phyloP scores from a whole-genome alignment of 352 stramenopile genomes.

The Phytopythium delawarense region DNA sequence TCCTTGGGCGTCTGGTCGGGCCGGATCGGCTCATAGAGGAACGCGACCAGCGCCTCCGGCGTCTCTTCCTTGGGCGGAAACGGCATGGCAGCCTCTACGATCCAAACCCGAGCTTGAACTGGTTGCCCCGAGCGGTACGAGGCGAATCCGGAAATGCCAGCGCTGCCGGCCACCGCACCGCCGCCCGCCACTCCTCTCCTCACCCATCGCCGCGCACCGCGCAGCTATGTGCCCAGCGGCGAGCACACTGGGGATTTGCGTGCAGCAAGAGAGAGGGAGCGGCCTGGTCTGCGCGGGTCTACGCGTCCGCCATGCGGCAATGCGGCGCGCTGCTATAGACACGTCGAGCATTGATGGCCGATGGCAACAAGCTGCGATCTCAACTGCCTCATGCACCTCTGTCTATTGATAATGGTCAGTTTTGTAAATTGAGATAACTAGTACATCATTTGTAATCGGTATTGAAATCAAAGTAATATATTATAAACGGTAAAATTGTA shows the following conservation, averaged over 20 bases:
- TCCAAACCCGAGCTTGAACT: neutral
- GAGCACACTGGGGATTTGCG: neutral
- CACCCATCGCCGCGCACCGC: neutral
- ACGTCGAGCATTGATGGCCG: neutral
- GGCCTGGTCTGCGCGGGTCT: neutral
- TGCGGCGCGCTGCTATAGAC: neutral
- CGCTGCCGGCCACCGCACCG: neutral
- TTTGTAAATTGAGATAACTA: no score
- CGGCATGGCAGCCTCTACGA: neutral
- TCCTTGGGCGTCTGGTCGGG: conserved; percentile 52
- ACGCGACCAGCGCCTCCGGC: neutral
- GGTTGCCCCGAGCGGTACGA: neutral
- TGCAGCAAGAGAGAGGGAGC: neutral
- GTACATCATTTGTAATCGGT: no score
- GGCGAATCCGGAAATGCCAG: conserved; percentile 2
- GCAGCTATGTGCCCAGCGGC: conserved; percentile 3
- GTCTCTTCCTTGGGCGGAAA: conserved; percentile 3
- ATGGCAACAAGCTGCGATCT: no score
- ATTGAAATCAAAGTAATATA: no score
- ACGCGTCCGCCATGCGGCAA: no score
- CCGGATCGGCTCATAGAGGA: conserved; percentile 1
- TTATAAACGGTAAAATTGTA: no score
- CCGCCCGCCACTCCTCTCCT: no score
- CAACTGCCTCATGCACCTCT: no score
- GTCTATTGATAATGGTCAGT: no score